These are phyloP conservation scores for Starmera amethionina DNA, from an alignment of 805 yeast genomes.

Conservation along the genomic window DNA sequence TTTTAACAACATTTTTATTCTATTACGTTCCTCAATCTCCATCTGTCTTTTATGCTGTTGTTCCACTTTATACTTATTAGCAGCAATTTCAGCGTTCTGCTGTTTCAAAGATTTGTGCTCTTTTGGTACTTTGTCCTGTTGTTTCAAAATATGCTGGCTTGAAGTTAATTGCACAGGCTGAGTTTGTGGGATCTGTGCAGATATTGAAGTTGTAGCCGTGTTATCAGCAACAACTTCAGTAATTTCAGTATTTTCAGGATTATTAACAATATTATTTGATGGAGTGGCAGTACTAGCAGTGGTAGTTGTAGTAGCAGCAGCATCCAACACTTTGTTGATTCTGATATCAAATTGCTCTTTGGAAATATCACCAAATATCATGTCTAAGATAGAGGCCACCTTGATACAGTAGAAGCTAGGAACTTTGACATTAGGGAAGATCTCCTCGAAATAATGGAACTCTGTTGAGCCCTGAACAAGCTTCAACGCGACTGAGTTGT, in stretches of 20 bases:
- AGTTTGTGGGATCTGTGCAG: not conserved
- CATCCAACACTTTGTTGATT: slow-evolving; percentile 12
- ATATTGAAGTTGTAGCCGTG: not conserved
- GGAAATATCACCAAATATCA: slow-evolving; percentile 25
- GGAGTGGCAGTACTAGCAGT: too few relatives aligned
- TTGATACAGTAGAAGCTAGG: slow-evolving; percentile 53
- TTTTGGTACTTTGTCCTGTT: slow-evolving; percentile 1
- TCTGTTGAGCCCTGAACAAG: slow-evolving; percentile 32
- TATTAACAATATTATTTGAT: not conserved
- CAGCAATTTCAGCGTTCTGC: slow-evolving; percentile 30
- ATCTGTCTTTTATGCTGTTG: slow-evolving; percentile 23
- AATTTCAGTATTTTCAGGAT: not conserved
- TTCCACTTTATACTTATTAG: slow-evolving; percentile 28
- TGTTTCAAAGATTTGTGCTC: slow-evolving; percentile 25
- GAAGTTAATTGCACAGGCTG: not conserved
- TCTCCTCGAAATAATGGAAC: slow-evolving; percentile 38
- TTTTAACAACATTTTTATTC: slow-evolving; percentile 42
- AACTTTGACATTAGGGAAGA: slow-evolving; percentile 39
- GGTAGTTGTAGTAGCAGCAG: not conserved
- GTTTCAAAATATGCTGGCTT: slow-evolving; percentile 2
- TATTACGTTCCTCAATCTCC: slow-evolving; percentile 41
- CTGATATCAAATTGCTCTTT: slow-evolving; percentile 19
- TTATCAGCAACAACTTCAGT: slow-evolving; percentile 1
- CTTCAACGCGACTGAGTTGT: slow-evolving; percentile 30
- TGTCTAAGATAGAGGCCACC: slow-evolving; percentile 35